Percentiles rank a stretch among this genome's conserved stretches.
Conservation (phyloP, 2,329 filamentous ascomycete species). For the Aspergillus sp. region DNA sequence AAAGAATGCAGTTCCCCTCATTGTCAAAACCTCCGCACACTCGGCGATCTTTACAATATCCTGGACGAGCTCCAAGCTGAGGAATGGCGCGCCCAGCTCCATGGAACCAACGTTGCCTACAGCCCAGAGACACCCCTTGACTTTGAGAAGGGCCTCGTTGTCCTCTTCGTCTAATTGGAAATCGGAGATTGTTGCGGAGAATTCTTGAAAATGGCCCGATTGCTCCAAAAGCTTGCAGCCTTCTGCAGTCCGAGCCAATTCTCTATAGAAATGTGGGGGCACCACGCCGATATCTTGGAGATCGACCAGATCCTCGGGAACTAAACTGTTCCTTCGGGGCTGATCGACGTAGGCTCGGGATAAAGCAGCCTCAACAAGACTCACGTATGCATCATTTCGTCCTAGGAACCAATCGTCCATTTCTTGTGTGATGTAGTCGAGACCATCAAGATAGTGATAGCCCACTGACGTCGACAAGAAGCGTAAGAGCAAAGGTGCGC, state of each 20-base stretch:
- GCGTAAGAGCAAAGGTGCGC: conserved; percentile 83
- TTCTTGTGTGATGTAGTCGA: conserved; percentile 98
- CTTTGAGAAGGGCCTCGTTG: conserved; percentile 79
- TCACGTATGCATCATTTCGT: conserved; percentile 93
- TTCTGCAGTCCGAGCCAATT: conserved; percentile 87
- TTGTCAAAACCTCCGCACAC: conserved; percentile 81
- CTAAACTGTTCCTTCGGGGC: conserved; percentile 47
- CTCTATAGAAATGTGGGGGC: conserved; percentile 96
- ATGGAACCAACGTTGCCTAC: conserved; percentile 98
- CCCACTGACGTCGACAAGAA: conserved; percentile 96
- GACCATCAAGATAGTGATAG: conserved; percentile 92
- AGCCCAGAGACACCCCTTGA: conserved; percentile 96
- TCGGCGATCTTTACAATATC: conserved; percentile 88
- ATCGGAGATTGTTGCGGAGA: conserved; percentile 83
- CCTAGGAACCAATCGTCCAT: conserved; percentile 99
- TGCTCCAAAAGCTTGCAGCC: conserved; percentile 86
- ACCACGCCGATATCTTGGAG: conserved; percentile 61
- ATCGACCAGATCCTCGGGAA: conserved; percentile 60
- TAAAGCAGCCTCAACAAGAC: conserved; percentile 91
- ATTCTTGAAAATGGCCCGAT: conserved; percentile 96
- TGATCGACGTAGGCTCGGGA: conserved; percentile 72
- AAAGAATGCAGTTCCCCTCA: conserved; percentile 95
- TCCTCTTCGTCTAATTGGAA: conserved; percentile 84
- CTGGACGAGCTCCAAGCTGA: conserved; percentile 84
- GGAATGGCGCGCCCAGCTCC: conserved; percentile 91